These are phyloP conservation scores for Kalmanozyma brasiliensis DNA, from an alignment of 1,284 basidiomycete species.

Conservation along the genomic window DNA sequence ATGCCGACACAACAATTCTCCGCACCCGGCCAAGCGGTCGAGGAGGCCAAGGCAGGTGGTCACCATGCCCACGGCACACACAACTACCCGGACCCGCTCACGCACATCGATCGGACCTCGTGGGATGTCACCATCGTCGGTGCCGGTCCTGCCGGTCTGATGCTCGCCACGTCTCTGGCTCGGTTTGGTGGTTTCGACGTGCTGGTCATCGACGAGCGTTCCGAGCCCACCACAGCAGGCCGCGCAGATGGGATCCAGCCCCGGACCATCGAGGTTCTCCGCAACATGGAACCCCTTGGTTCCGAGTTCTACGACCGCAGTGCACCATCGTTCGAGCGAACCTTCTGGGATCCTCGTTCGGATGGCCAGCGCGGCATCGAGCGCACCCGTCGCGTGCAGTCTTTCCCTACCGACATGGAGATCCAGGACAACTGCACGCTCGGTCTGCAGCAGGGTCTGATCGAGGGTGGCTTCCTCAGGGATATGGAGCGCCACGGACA, in stretches of 20 bases:
- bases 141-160: conserved; percentile 65
- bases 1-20: conserved; percentile 45
- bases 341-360: conserved; percentile 68
- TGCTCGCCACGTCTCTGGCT: conserved; percentile 59
- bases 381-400: conserved; percentile 68
- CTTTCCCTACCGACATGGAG: conserved; percentile 69
- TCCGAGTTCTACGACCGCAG: conserved; percentile 60
- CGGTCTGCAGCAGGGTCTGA: conserved; percentile 69
- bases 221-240: conserved; percentile 68
- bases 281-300: conserved; percentile 67
- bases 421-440: conserved; percentile 69
- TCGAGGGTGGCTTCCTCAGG: conserved; percentile 68
- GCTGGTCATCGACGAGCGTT: conserved; percentile 66
- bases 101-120: conserved; percentile 50
- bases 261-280: conserved; percentile 75
- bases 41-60: conserved; percentile 52
- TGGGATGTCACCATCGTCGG: conserved; percentile 64
- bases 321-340: conserved; percentile 68
- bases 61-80: conserved; percentile 56
- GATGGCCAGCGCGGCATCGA: conserved; percentile 64
- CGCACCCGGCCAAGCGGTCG: conserved; percentile 45
- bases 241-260: conserved; percentile 70
- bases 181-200: conserved; percentile 63
- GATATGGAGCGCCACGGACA: conserved; percentile 68
- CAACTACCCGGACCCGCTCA: conserved; percentile 56